Base-by-base conservation (phyloP, 2,329 filamentous ascomycete species). In the Capronia epimyces region DNA sequence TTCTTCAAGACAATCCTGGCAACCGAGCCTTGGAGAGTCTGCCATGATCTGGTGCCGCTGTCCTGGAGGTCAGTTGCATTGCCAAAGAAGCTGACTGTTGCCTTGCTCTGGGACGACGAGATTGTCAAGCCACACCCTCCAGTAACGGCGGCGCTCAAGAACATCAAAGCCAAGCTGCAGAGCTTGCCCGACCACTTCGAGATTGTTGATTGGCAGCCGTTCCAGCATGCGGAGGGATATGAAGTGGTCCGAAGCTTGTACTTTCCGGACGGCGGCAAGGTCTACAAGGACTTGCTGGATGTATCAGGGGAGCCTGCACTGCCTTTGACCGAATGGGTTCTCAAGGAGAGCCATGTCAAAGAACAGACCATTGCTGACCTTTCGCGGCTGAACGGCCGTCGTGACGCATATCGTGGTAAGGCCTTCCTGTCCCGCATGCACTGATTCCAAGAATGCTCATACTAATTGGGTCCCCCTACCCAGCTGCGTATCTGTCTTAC, bases 281-380 rank as follows among this genome's bases (percentile, higher is more conserved):
- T 80, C 51, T 76, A 77, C 24, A 65, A 66, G 1, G 71, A 69
- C 1, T 71, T 75, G 0, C 69, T 86, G 2, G 67, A 72, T 1
- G 68, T 70, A 1, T 75, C 76, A 0, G 77, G 76, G 1, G 82
- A 86, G 60, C 80, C 82, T 0, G 70, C 74, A 61, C 67, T 76
- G 1, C 80, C 82, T 0, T 66, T 86, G 1, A 75, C 79, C 0
- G 71, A 78, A 50, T 81, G 77, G 61, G 82, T 85, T 43, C 68
- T 75, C 49, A 71, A 81, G 13, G 7, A 8, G 1, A 8, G 7
- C 29, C 29, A 32, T 3, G 29, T 32, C 29, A n/a, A 32, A n/a
- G 13, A 9, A 7, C 7, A n/a, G 29, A 9, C 29, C 7, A 32
- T 32, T 3, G 7, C 3, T 9, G 29, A 32, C 3, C 13, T n/a